Evolutionary conservation across 176 grass and related monocot genomes (phyloP).

Genomic region (Carex cristatella): DNA sequence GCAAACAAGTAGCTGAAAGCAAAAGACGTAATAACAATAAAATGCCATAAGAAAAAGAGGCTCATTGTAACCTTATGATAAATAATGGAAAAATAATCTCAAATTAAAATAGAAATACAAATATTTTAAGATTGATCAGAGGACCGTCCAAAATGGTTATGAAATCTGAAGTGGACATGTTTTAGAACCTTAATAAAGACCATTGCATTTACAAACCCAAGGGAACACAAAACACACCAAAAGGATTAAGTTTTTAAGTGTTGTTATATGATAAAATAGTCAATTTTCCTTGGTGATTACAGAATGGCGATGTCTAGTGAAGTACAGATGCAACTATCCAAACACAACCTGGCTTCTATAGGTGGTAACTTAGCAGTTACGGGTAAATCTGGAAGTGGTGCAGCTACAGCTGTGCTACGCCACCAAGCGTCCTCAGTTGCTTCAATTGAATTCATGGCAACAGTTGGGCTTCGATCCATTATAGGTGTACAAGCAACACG

Average conservation of each 20-base stretch:
- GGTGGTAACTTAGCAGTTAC: slow-evolving; percentile 75
- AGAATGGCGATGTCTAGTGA: slow-evolving; percentile 92
- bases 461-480: slow-evolving; percentile 79
- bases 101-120: background rate
- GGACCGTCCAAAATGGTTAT: background rate
- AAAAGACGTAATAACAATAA: background rate
- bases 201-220: background rate
- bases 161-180: background rate
- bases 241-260: background rate
- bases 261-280: background rate
- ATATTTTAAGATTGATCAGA: background rate
- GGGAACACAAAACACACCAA: background rate
- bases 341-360: slow-evolving; percentile 50
- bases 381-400: slow-evolving; percentile 58
- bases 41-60: background rate
- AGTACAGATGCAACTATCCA: slow-evolving; percentile 81
- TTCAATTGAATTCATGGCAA: slow-evolving; percentile 78
- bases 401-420: slow-evolving; percentile 54
- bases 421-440: slow-evolving; percentile 65
- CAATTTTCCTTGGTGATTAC: slow-evolving; percentile 16
- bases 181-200: background rate
- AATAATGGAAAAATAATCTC: background rate
- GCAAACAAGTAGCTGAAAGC: background rate
- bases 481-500: slow-evolving; percentile 54
- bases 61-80: background rate